Base-by-base conservation (phyloP, 352 stramenopile species). In the Globisporangium camurandrum region DNA sequence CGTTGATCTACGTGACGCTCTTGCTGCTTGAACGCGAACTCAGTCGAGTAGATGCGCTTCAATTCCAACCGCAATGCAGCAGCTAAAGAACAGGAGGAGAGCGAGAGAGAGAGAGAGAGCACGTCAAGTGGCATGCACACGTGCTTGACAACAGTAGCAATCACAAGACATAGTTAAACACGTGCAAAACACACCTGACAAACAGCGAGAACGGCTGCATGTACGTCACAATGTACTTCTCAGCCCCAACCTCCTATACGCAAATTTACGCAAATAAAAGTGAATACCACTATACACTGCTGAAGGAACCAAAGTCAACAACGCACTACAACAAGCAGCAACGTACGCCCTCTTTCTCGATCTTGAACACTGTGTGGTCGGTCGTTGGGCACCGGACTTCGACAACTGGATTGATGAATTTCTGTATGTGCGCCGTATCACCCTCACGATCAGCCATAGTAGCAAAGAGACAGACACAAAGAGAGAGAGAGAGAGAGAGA, bases 181-280 rank as follows among this genome's bases (percentile, higher is more conserved):
- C n/a, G 6, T 1, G 20, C 9, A n/a, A n/a, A n/a, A 3, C 28
- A 5, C 63, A 88, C 78, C 75, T 91, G 53, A 84, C 60, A 56
- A 88, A 88, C 24, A 91, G 74, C 0, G 80, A 88, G 46, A 91
- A 88, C 10, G 80, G 80, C 2, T 66, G 64, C 51, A 72, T 75
- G 60, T 91, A 91, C 11, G 73, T 81, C 51, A 91, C 66, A 38
- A 91, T 78, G 51, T 82, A 87, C 62, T 91, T 91, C 45, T 85
- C 72, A 22, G 63, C 71, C 6, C 71, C 70, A 14, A 58, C 59
- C 16, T 90, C 79, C 79, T 90, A 48, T 8, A 43, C 17, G 8
- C 20, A 34, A 17, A 24, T 9, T 11, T 20, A 12, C 27, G 12
- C 4, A 11, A 16, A 10, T 16, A 30, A 27, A 26, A 1, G n/a